Evolutionary conservation across 108 stramenopile species (phyloP), one percentile per base, ranked within the genome.

Genomic region (Nitzschia sp.): DNA sequence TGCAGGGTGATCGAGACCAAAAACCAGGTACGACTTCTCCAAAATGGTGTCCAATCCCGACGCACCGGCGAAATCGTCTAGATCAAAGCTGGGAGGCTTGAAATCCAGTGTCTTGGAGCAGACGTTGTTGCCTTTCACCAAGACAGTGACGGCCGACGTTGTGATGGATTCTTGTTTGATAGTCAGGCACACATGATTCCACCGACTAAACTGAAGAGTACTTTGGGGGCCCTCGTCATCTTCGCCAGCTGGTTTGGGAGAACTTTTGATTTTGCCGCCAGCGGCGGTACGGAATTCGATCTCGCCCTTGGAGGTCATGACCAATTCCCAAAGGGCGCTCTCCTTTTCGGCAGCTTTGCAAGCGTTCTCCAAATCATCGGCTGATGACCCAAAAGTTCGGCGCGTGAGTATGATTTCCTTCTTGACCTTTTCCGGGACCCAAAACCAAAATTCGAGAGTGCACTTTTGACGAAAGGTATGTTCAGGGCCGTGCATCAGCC

Each of bases 131-230:
- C 72, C 74, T 71, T 82, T 47, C 62, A 78, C 57, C 58, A 85
- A 35, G 57, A 83, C 31, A 72, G 76, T 65, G 51, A 72, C 58
- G 59, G 57, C 47, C 45, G 70, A 58, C 46, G 38, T 77, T 25
- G 64, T 70, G 2, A 70, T 59, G 1, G 69, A 62, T 53, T 70
- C 69, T 59, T 77, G 76, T 46, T 70, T 70, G 47, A 77, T 54
- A 29, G 67, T 70, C 42, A 95, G 9, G 55, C 88, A 90, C 5
- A 93, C 86, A 76, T 95, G 94, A 68, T 95, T 95, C 94, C 94
- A 95, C 1, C 82, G 82, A 21, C 89, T 87, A 59, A 58, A 91
- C 74, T 48, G 76, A 11, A 56, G 78, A 73, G 66, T 87, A 56
- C 51, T 77, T 25, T 35, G 30, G 1, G 68, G 59, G 19, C 32